phyloP scores from a whole-genome alignment of 2,329 filamentous ascomycete genomes.

The Cadophora malorum region DNA sequence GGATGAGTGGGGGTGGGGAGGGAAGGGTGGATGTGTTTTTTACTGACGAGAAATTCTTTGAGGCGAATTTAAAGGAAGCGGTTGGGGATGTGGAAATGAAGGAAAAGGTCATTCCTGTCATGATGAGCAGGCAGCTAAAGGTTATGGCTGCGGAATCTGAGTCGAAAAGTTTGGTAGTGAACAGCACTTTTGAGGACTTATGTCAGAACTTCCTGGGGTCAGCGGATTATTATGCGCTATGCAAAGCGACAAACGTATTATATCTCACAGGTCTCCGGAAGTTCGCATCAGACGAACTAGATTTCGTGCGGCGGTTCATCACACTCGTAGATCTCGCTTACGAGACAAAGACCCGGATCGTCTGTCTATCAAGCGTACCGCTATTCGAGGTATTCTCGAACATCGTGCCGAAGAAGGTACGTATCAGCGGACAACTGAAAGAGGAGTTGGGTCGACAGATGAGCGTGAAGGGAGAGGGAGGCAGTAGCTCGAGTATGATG shows the following conservation, averaged over 20 bases:
- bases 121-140: constrained; percentile 20
- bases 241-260: constrained; percentile 6
- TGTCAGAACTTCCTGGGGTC: constrained; percentile 25
- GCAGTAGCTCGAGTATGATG: constrained; percentile 30
- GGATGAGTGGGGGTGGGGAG: no score
- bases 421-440: constrained; percentile 15
- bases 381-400: constrained; percentile 26
- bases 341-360: constrained; percentile 27
- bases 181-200: constrained; percentile 23
- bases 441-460: constrained; percentile 19
- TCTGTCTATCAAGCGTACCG: constrained; percentile 26
- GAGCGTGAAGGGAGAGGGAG: constrained; percentile 26
- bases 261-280: constrained; percentile 25
- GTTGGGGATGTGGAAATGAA: constrained; percentile 5
- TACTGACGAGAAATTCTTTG: neutral
- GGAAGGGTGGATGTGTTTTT: constrained; percentile 19
- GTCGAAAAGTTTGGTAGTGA: constrained; percentile 12
- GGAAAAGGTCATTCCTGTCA: constrained; percentile 19
- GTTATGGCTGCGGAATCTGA: constrained; percentile 1
- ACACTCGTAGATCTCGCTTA: constrained; percentile 31
- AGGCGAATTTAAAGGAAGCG: neutral
- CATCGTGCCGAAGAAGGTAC: constrained; percentile 20
- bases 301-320: constrained; percentile 27
- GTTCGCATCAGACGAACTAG: constrained; percentile 25
- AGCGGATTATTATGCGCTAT: constrained; percentile 24